Evolutionary conservation across 2,329 filamentous ascomycete genomes (phyloP), one percentile per base, ranked within the genome.

Genomic region (Ilyonectria destructans): DNA sequence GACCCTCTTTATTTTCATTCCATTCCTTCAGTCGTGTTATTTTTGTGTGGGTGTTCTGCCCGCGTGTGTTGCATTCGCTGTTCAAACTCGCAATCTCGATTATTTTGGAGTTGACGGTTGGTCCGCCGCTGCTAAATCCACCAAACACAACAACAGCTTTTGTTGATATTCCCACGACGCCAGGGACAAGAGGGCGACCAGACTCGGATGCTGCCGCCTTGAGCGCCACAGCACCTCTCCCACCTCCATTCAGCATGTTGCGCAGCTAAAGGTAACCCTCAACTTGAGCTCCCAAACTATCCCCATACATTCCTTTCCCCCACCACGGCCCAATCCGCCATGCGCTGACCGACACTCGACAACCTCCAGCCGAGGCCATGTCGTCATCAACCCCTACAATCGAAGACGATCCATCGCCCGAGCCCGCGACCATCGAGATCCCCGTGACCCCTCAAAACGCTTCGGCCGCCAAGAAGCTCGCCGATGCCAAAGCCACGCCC

Each of bases 401-500:
- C 56, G 69, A 74, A 68, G 75, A 76, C 62, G 75, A 78, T 58
- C 67, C 69, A 55, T 69, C 75, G 58, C 62, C 71, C 52, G 74
- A 77, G 15, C 61, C 75, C 45, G 35, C 58, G 43, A 68, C 70
- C 48, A 62, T 51, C 9, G 37, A 17, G 15, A 49, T 57, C 37
- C 61, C 70, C 6, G 59, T 67, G 58, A 76, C 75, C 61, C 74
- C 76, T 29, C 62, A 65, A 64, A 68, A 72, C 54, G 19, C 71
- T 6, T 5, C 64, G 31, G 49, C 62, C n/a, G 9, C 62, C 51
- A 40, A 66, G 45, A 58, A 76, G 31, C 46, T 65, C 35, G 60
- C 71, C 37, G 64, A 74, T 64, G 69, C 58, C 35, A 68, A 70
- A 12, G 67, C 72, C 64, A 82, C 81, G 5, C 82, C 85, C 17